phyloP scores from a whole-genome alignment of 208 protist genomes.

The Acanthamoeba pearcei region DNA sequence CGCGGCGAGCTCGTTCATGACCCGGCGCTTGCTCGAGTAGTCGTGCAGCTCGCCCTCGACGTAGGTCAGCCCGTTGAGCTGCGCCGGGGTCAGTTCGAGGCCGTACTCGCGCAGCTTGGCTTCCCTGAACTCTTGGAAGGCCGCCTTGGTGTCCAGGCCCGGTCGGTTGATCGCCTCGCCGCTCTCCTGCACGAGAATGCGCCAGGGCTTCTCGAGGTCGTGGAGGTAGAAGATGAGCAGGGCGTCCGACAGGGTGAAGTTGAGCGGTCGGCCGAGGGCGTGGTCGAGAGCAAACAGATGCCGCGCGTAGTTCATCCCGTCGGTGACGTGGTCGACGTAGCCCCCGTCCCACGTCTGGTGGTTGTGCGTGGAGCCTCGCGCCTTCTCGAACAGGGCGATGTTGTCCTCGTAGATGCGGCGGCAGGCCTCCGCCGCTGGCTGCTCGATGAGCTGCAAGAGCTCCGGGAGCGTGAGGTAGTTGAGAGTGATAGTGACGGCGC shows the following conservation, averaged over 20 bases:
- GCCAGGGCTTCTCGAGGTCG: conserved; percentile 51
- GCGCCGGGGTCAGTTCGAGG: neutral
- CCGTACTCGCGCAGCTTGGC: conserved; percentile 26
- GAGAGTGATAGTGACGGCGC: neutral
- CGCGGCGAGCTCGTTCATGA: conserved; percentile 32
- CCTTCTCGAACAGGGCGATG: conserved; percentile 15
- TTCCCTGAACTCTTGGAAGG: conserved; percentile 9
- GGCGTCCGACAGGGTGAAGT: conserved; percentile 26
- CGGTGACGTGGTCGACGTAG: conserved; percentile 52
- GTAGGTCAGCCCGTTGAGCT: conserved; percentile 41
- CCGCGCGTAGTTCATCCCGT: conserved; percentile 44
- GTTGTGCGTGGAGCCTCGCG: conserved; percentile 27
- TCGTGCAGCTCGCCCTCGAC: conserved; percentile 44
- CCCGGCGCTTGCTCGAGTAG: conserved; percentile 10
- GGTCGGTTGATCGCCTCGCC: conserved; percentile 8
- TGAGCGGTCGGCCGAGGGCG: conserved; percentile 20
- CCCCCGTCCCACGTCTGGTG: conserved; percentile 36
- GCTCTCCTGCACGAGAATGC: neutral
- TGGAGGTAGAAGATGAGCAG: conserved; percentile 44
- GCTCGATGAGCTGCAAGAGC: conserved; percentile 1
- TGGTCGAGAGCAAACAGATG: conserved; percentile 23
- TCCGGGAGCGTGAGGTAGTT: neutral
- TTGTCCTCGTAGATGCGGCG: conserved; percentile 21
- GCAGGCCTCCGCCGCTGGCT: neutral
- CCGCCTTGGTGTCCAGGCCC: conserved; percentile 20